Evolutionary conservation across 169 alveolate genomes (phyloP).

Genomic region (Cardiosporidium cionae): DNA sequence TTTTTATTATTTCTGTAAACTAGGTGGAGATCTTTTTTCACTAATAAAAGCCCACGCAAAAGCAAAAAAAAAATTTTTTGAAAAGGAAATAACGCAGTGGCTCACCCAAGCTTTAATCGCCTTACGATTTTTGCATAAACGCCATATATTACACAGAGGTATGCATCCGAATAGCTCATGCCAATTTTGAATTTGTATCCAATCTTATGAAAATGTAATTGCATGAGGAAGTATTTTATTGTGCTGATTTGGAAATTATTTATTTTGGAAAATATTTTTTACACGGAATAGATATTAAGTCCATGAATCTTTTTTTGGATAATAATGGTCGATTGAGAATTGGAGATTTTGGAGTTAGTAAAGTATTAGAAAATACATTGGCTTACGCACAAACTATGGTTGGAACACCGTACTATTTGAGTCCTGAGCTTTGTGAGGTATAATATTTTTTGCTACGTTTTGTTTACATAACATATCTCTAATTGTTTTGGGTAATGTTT

Average conservation of each 20-base stretch:
- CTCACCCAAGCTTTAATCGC: conserved; percentile 69
- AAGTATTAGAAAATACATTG: conserved; percentile 81
- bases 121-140: conserved; percentile 63
- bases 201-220: background rate
- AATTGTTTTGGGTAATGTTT: no score
- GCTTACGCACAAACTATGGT: conserved; percentile 91
- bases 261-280: no score
- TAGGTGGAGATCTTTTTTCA: conserved; percentile 25
- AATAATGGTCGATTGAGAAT: conserved; percentile 70
- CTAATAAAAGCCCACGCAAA: background rate
- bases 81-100: conserved; percentile 63
- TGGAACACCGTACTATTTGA: conserved; percentile 99
- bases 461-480: no score
- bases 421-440: conserved; percentile 92
- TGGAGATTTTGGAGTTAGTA: conserved; percentile 88
- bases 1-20: conserved; percentile 42
- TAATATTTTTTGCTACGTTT: background rate
- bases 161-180: background rate
- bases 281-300: conserved; percentile 64
- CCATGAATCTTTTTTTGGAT: conserved; percentile 78
- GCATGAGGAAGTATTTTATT: no score
- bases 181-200: background rate
- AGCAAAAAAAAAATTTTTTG: conserved; percentile 34
- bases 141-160: conserved; percentile 80
- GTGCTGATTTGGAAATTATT: no score